Conservation (phyloP, 2,329 filamentous ascomycete genomes). For the Penicillium occitanis region DNA sequence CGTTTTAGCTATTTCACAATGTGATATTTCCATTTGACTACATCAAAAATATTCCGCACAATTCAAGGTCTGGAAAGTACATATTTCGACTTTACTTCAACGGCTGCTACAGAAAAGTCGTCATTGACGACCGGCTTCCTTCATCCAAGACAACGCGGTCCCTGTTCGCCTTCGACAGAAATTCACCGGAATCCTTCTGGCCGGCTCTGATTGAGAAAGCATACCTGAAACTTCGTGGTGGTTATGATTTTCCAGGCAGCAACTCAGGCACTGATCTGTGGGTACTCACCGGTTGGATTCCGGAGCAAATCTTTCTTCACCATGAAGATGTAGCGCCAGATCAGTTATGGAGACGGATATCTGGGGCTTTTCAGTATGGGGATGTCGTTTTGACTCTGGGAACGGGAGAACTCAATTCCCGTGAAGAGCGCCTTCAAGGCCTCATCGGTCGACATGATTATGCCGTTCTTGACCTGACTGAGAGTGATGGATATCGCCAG, state of each 20-base stretch:
- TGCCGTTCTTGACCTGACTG: conserved; percentile 77
- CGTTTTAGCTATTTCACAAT: conserved; percentile 63
- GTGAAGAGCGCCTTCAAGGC: conserved; percentile 77
- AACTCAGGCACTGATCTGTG: conserved; percentile 95
- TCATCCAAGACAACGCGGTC: conserved; percentile 69
- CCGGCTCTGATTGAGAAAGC: conserved; percentile 93
- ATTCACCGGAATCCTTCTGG: conserved; percentile 80
- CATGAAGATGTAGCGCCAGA: conserved; percentile 76
- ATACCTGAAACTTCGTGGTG: conserved; percentile 90
- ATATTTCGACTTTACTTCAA: conserved; percentile 94
- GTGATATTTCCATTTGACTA: conserved; percentile 75
- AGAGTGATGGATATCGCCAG: conserved; percentile 61
- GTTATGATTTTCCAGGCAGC: conserved; percentile 96
- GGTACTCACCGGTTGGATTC: conserved; percentile 93
- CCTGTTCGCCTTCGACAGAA: conserved; percentile 83
- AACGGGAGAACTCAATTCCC: conserved; percentile 74
- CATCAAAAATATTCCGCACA: conserved; percentile 54
- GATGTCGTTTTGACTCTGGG: conserved; percentile 88
- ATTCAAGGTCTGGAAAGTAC: conserved; percentile 84
- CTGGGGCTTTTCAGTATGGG: conserved; percentile 70
- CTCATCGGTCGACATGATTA: conserved; percentile 92
- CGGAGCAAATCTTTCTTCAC: conserved; percentile 90
- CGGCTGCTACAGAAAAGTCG: conserved; percentile 81
- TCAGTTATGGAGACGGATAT: conserved; percentile 74
- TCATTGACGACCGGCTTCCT: conserved; percentile 86